Evolutionary conservation across 73 alveolate species (phyloP).

Genomic region (Paramecium octaurelia): DNA sequence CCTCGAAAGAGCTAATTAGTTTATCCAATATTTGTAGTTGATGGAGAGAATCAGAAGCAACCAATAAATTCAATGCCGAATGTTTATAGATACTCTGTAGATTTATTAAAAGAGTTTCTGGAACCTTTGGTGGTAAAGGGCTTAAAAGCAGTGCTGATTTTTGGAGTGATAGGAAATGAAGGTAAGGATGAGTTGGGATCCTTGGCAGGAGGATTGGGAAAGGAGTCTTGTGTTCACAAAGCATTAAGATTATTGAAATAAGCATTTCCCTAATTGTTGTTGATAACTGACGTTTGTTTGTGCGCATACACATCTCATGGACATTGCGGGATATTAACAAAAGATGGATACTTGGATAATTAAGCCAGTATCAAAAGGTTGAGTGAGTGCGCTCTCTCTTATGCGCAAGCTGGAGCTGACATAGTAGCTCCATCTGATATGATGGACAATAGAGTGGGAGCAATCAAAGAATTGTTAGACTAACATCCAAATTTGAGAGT

Average conservation of each 20-base stretch:
- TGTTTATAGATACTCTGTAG: constrained; percentile 28
- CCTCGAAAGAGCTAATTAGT: neutral
- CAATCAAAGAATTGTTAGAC: constrained; percentile 59
- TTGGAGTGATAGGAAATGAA: constrained; percentile 59
- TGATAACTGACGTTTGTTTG: constrained; percentile 72
- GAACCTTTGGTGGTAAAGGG: constrained; percentile 66
- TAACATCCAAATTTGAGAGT: constrained; percentile 23
- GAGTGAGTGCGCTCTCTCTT: constrained; percentile 64
- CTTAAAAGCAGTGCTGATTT: constrained; percentile 56
- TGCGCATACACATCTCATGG: constrained; percentile 83
- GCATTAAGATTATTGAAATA: constrained; percentile 64
- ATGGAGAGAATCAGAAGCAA: neutral
- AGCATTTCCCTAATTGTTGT: constrained; percentile 53
- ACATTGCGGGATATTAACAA: constrained; percentile 68
- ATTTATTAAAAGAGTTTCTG: neutral
- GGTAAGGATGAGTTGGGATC: constrained; percentile 63
- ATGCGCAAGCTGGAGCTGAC: constrained; percentile 77
- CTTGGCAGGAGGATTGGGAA: constrained; percentile 58
- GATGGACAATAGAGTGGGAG: constrained; percentile 79
- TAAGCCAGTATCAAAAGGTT: constrained; percentile 57
- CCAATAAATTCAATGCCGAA: constrained; percentile 21
- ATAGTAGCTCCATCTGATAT: constrained; percentile 83
- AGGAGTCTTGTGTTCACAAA: constrained; percentile 65
- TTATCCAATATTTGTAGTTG: constrained; percentile 29
- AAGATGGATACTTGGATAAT: constrained; percentile 65